Percentiles rank a stretch among this genome's conserved stretches.
phyloP scores from a whole-genome alignment of 495 filamentous ascomycete genomes.

The Neurospora sublineolata region DNA sequence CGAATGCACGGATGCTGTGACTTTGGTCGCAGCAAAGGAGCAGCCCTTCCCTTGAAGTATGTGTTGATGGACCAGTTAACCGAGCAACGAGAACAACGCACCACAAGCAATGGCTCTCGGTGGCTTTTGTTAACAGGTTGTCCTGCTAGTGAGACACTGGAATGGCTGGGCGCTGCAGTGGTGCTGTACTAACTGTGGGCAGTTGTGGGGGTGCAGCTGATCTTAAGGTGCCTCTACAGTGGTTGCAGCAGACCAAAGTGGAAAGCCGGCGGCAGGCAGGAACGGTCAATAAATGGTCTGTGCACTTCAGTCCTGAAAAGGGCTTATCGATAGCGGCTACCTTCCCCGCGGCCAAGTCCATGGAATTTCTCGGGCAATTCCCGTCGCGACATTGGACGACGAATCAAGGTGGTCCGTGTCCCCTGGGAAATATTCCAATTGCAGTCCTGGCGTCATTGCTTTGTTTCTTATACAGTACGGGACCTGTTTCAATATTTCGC shows the following conservation, averaged over 20 bases:
- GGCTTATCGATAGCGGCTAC: neutral
- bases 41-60: neutral
- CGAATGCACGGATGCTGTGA: neutral
- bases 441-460: neutral
- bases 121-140: neutral
- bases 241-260: neutral
- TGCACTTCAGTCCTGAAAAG: neutral
- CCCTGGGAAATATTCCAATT: neutral
- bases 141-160: neutral
- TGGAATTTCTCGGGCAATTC: neutral
- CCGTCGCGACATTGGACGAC: neutral
- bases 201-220: neutral
- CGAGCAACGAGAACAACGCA: neutral
- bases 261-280: neutral
- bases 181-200: neutral
- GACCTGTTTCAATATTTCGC: neutral
- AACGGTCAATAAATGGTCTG: neutral
- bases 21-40: neutral
- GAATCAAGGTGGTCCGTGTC: neutral
- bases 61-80: neutral
- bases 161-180: neutral
- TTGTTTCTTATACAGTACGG: neutral
- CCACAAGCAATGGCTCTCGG: neutral
- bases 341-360: neutral
- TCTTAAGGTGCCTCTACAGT: neutral